A percentile compares a stretch with the other conserved stretches of the same genome.
Conservation (phyloP, 2,329 filamentous ascomycete genomes). For the Raffaelea albimanens region DNA sequence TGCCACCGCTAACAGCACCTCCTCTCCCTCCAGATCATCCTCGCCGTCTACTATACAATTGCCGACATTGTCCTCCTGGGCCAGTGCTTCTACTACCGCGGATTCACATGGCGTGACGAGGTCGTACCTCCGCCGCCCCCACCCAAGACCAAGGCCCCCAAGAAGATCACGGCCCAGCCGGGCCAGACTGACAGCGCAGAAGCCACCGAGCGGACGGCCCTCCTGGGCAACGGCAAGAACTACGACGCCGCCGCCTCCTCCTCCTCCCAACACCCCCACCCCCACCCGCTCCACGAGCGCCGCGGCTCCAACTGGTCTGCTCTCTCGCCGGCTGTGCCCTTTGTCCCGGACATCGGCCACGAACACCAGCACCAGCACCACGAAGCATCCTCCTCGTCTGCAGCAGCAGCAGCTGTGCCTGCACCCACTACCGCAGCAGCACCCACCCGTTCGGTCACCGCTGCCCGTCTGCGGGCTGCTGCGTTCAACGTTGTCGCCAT, state of each 20-base stretch:
- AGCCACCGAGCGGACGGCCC: conserved; percentile 41
- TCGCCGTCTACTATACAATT: conserved; percentile 18
- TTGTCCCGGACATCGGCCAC: conserved; percentile 8
- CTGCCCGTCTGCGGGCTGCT: conserved; percentile 44
- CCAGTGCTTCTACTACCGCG: conserved; percentile 94
- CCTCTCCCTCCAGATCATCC: conserved; percentile 12
- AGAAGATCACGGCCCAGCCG: no score
- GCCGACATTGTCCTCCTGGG: conserved; percentile 54
- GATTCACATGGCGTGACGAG: conserved; percentile 59
- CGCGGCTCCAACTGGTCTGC: conserved; percentile 49
- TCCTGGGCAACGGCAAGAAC: conserved; percentile 25
- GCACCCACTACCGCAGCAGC: not conserved
- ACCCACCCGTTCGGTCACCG: conserved; percentile 20
- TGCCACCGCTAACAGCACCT: no score
- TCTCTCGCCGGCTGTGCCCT: conserved; percentile 72
- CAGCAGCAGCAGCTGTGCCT: not conserved
- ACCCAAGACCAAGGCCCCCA: conserved; percentile 15
- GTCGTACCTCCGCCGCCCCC: conserved; percentile 33
- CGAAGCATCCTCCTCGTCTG: not conserved
- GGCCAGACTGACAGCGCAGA: conserved; percentile 13
- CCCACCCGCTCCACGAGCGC: conserved; percentile 24
- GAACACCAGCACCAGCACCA: not conserved
- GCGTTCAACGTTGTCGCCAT: conserved; percentile 69
- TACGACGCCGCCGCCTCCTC: not conserved
- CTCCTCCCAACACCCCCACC: not conserved